A percentile compares a stretch with the other conserved stretches of the same genome.
Conservation (phyloP, 176 grass and related monocot genomes). For the Alopecurus myosuroides region DNA sequence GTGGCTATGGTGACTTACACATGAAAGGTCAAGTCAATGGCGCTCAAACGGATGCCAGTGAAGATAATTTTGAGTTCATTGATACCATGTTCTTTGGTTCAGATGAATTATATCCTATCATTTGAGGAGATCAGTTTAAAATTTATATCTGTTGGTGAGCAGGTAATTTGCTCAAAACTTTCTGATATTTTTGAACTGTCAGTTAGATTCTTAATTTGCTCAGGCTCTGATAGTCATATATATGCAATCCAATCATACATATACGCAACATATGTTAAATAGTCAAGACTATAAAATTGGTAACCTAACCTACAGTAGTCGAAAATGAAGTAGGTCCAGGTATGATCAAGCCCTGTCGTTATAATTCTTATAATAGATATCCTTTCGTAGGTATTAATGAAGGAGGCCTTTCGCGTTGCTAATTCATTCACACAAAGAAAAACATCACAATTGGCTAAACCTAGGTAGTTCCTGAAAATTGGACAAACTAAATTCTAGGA, state of each 20-base stretch:
- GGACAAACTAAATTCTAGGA: no score
- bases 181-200: conserved; percentile 22
- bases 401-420: no score
- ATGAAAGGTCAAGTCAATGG: conserved; percentile 41
- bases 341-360: neutral
- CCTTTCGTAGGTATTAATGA: no score
- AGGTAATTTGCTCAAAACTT: conserved; percentile 59
- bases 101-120: conserved; percentile 90
- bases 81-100: conserved; percentile 23
- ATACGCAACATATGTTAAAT: neutral
- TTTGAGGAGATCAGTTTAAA: conserved; percentile 98
- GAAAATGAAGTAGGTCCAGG: neutral
- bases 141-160: conserved; percentile 82
- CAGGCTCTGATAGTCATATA: neutral
- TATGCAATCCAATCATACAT: neutral
- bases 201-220: neutral
- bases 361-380: no score
- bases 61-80: no score
- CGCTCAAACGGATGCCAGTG: conserved; percentile 18
- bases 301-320: neutral
- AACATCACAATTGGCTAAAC: no score
- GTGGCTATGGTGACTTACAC: conserved; percentile 50
- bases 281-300: neutral
- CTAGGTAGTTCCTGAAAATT: no score
- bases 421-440: no score